phyloP scores from a whole-genome alignment of 2,329 filamentous ascomycete genomes.

The Claviceps africana region DNA sequence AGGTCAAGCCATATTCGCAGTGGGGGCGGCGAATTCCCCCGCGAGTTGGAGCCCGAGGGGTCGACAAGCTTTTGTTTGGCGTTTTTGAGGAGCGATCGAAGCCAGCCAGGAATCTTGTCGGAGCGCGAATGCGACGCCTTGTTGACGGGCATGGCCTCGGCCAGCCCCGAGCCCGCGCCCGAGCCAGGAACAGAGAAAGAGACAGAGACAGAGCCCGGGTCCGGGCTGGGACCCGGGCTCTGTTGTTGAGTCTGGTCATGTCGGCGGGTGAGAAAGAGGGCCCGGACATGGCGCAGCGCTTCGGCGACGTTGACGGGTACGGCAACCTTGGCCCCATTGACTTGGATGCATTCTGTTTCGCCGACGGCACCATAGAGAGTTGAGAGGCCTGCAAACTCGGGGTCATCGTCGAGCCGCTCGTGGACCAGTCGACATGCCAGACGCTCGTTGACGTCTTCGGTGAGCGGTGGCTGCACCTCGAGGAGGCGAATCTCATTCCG shows the following conservation, averaged over 20 bases:
- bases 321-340: constrained; percentile 14
- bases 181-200: too few species aligned
- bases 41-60: background rate
- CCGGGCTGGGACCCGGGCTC: background rate
- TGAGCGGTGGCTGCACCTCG: constrained; percentile 17
- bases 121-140: constrained; percentile 6
- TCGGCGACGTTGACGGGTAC: constrained; percentile 16
- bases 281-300: constrained; percentile 19
- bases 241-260: background rate
- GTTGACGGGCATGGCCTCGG: background rate
- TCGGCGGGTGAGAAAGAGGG: constrained; percentile 16
- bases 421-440: constrained; percentile 21
- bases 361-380: constrained; percentile 16
- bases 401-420: constrained; percentile 12
- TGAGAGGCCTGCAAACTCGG: constrained; percentile 18
- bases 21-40: constrained; percentile 2
- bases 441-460: constrained; percentile 13
- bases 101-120: constrained; percentile 10
- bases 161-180: background rate
- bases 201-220: background rate
- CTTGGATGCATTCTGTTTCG: constrained; percentile 16
- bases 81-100: constrained; percentile 9
- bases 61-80: constrained; percentile 6
- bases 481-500: constrained; percentile 19
- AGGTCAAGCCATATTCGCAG: constrained; percentile 19